phyloP scores from a whole-genome alignment of 2,329 filamentous ascomycete species.

The Ophiostoma quercus region DNA sequence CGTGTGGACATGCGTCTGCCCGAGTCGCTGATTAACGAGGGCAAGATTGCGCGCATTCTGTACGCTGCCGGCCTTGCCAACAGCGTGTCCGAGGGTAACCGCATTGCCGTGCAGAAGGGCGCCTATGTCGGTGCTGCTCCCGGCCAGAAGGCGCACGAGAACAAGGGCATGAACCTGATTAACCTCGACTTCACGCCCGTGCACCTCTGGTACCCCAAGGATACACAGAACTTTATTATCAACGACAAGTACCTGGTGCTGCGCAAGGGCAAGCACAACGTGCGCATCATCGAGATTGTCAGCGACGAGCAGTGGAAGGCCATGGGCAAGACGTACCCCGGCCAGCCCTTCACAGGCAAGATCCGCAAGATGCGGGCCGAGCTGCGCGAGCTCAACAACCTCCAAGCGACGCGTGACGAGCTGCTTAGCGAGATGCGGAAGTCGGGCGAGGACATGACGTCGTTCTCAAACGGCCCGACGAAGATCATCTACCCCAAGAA shows the following conservation, averaged over 20 bases:
- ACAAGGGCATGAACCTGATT: slow-evolving; percentile 42
- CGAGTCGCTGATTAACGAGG: slow-evolving; percentile 47
- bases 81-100: slow-evolving; percentile 54
- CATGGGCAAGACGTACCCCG: slow-evolving; percentile 49
- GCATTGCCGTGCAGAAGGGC: slow-evolving; percentile 50
- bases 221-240: slow-evolving; percentile 57
- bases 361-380: slow-evolving; percentile 43
- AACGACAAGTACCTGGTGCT: slow-evolving; percentile 55
- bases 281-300: slow-evolving; percentile 57
- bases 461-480: not conserved
- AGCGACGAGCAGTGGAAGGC: slow-evolving; percentile 49
- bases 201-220: slow-evolving; percentile 52
- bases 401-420: slow-evolving; percentile 33
- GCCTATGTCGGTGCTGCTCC: slow-evolving; percentile 56
- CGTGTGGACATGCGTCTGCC: slow-evolving; percentile 56
- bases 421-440: slow-evolving; percentile 13
- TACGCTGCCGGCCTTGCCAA: slow-evolving; percentile 53
- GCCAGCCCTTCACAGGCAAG: slow-evolving; percentile 47
- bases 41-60: slow-evolving; percentile 55
- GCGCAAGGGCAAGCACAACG: slow-evolving; percentile 59
- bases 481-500: slow-evolving; percentile 27
- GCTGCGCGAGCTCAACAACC: slow-evolving; percentile 29
- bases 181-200: slow-evolving; percentile 58
- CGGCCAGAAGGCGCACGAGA: slow-evolving; percentile 32
- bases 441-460: not conserved